Percentiles rank a stretch among this genome's conserved stretches.
These are phyloP conservation scores for Globomyces pollinis-pini DNA, from an alignment of 192 early-diverging fungal genomes.

Conservation along the genomic window DNA sequence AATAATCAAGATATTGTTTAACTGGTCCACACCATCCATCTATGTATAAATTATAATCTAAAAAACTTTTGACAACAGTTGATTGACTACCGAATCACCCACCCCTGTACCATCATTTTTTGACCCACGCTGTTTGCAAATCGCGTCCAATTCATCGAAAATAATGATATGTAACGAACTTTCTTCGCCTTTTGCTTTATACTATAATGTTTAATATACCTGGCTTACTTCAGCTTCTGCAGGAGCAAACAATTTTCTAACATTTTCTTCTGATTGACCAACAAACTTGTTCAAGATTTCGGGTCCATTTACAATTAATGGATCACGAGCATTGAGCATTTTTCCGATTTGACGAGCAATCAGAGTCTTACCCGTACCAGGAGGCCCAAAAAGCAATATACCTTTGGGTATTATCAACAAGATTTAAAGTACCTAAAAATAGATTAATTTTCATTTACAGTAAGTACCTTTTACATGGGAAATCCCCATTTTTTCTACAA, in stretches of 20 bases:
- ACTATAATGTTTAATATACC: conserved; percentile 26
- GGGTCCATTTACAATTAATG: conserved; percentile 92
- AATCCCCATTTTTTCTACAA: conserved; percentile 93
- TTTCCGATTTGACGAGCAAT: conserved; percentile 99
- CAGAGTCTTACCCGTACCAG: conserved; percentile 95
- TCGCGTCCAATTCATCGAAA: conserved; percentile 98
- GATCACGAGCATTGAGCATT: conserved; percentile 93
- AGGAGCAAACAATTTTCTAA: conserved; percentile 90
- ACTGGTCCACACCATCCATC: conserved; percentile 98
- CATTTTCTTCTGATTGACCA: conserved; percentile 92
- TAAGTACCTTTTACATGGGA: conserved; percentile 98
- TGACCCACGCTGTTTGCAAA: conserved; percentile 94
- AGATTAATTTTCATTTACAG: conserved; percentile 58
- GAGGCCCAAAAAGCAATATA: conserved; percentile 68
- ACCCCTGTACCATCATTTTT: conserved; percentile 89
- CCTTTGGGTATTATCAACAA: conserved; percentile 13
- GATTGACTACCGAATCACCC: conserved; percentile 95
- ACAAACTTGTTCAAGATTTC: conserved; percentile 96
- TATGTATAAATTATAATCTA: too few species aligned
- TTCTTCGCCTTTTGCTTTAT: conserved; percentile 85
- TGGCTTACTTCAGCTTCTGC: conserved; percentile 75
- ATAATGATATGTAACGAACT: conserved; percentile 94
- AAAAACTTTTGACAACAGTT: conserved; percentile 81
- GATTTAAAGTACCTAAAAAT: conserved; percentile 5
- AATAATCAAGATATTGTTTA: conserved; percentile 97